A percentile compares a stretch with the other conserved stretches of the same genome.
Evolutionary conservation across 805 yeast genomes (phyloP).

Genomic region (Kodamaea restingae): DNA sequence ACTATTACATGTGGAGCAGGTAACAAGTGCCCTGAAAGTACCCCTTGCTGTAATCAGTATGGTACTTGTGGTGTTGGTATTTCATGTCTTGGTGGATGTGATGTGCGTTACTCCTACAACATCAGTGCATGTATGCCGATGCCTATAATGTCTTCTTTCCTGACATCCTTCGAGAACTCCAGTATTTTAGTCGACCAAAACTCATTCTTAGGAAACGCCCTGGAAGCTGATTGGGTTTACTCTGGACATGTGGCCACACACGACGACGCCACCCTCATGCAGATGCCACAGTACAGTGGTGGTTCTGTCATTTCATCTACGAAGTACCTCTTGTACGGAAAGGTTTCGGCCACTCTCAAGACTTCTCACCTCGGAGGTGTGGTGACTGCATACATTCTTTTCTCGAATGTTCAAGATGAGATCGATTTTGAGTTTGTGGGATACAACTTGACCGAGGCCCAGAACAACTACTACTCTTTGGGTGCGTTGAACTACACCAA

Average conservation of each 20-base stretch:
- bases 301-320: slow-evolving; percentile 84
- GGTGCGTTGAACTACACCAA: slow-evolving; percentile 70
- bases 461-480: slow-evolving; percentile 77
- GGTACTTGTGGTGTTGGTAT: slow-evolving; percentile 79
- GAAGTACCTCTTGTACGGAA: slow-evolving; percentile 84
- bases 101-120: slow-evolving; percentile 64
- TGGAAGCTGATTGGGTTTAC: slow-evolving; percentile 66
- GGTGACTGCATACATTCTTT: slow-evolving; percentile 73
- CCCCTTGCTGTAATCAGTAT: slow-evolving; percentile 83
- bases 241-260: slow-evolving; percentile 49
- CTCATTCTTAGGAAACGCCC: slow-evolving; percentile 66
- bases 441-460: slow-evolving; percentile 57
- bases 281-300: slow-evolving; percentile 71
- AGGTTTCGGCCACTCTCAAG: slow-evolving; percentile 62
- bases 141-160: slow-evolving; percentile 62
- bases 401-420: slow-evolving; percentile 86
- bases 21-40: slow-evolving; percentile 62
- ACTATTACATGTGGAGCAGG: slow-evolving; percentile 47
- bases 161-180: slow-evolving; percentile 38
- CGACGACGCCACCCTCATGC: slow-evolving; percentile 55
- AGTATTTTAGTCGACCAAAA: slow-evolving; percentile 21
- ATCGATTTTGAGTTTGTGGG: slow-evolving; percentile 88
- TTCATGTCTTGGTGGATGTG: slow-evolving; percentile 84
- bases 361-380: slow-evolving; percentile 79
- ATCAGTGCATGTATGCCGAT: slow-evolving; percentile 76